Percentiles rank a stretch among this genome's conserved stretches.
phyloP scores from a whole-genome alignment of 257 asterid species.

The Solanum sitiens region DNA sequence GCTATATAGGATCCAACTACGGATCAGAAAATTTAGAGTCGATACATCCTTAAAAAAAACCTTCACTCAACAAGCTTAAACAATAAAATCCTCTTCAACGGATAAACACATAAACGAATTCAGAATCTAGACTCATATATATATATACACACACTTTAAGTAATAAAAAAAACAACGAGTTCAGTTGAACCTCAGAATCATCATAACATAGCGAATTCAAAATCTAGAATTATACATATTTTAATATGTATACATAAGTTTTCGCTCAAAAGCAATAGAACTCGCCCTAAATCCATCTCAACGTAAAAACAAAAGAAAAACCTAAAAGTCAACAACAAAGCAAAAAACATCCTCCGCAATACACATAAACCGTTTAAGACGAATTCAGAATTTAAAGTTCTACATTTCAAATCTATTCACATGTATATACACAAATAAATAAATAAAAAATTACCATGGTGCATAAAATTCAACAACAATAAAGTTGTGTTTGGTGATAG shows the following conservation, averaged over 20 bases:
- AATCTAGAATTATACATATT: background rate
- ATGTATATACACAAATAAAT: background rate
- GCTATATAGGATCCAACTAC: background rate
- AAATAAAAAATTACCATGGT: conserved; percentile 38
- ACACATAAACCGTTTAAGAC: background rate
- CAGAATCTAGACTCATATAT: no score
- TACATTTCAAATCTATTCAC: background rate
- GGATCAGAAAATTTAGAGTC: background rate
- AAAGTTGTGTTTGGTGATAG: conserved; percentile 37
- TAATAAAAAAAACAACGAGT: no score
- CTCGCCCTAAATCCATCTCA: background rate
- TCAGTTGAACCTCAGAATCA: background rate
- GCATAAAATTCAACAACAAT: conserved; percentile 81
- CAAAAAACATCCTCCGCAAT: background rate
- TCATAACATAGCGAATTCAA: background rate
- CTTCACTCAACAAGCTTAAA: background rate
- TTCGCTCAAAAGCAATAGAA: background rate
- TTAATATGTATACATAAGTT: background rate
- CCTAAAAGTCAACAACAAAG: background rate
- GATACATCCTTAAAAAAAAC: background rate
- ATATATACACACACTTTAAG: background rate
- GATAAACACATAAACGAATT: background rate
- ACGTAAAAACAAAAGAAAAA: no score
- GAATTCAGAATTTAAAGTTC: background rate
- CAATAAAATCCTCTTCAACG: background rate